Conservation (phyloP, 352 stramenopile species). For the Aphanomyces euteiches region DNA sequence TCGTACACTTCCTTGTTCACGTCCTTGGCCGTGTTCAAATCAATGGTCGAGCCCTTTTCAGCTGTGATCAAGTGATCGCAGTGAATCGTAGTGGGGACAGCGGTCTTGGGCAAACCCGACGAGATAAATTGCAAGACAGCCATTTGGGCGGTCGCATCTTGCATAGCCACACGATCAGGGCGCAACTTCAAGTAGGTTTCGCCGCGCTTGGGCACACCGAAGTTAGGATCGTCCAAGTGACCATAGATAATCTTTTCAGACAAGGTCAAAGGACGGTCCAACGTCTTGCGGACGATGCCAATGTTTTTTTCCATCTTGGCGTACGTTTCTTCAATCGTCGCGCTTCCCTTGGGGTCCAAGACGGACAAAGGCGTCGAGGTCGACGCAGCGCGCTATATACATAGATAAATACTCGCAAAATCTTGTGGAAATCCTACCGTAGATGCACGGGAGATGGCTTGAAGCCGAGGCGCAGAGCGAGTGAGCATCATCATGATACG, state of each 20-base stretch:
- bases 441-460: conserved; percentile 15
- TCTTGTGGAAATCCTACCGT: conserved; percentile 3
- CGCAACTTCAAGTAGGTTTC: conserved; percentile 92
- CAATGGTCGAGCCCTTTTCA: conserved; percentile 85
- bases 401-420: background rate
- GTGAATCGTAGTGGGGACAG: conserved; percentile 91
- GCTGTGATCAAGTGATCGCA: conserved; percentile 94
- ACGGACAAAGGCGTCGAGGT: conserved; percentile 75
- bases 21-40: conserved; percentile 86
- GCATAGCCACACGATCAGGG: conserved; percentile 91
- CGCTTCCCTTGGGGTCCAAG: conserved; percentile 86
- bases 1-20: conserved; percentile 92
- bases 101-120: conserved; percentile 89
- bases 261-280: conserved; percentile 87
- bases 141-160: conserved; percentile 93
- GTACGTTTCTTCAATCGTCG: conserved; percentile 91
- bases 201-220: conserved; percentile 70
- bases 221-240: conserved; percentile 86
- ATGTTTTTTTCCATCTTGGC: conserved; percentile 91
- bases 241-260: conserved; percentile 94
- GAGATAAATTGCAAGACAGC: conserved; percentile 94
- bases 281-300: conserved; percentile 84
- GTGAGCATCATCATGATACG: conserved; percentile 9
- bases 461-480: conserved; percentile 13
- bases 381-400: conserved; percentile 37